phyloP scores from a whole-genome alignment of 768 basidiomycete species.

The Kondoa subrosea region DNA sequence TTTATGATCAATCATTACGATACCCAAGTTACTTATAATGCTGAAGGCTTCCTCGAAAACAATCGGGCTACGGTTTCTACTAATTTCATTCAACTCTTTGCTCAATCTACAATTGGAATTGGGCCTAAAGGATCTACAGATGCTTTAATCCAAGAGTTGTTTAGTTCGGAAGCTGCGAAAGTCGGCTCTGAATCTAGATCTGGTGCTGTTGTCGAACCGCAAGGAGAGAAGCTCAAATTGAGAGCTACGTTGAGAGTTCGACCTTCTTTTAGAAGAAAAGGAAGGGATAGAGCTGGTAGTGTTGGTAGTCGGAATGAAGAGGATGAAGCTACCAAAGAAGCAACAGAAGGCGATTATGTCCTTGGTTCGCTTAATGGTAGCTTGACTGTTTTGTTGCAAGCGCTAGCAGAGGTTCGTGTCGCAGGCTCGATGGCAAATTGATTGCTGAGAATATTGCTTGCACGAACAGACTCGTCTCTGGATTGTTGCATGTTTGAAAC shows the following conservation, averaged over 20 bases:
- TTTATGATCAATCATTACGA: slow-evolving; percentile 88
- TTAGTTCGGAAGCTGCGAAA: slow-evolving; percentile 70
- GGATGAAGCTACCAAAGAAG: slow-evolving; percentile 28
- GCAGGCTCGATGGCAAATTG: not conserved
- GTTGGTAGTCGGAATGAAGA: slow-evolving; percentile 31
- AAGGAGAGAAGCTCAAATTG: not conserved
- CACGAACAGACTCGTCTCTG: slow-evolving; percentile 49
- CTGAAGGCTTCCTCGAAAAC: slow-evolving; percentile 72
- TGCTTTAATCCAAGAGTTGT: slow-evolving; percentile 77
- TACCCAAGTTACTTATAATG: slow-evolving; percentile 76
- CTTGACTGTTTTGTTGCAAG: slow-evolving; percentile 70
- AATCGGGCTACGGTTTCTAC: slow-evolving; percentile 80
- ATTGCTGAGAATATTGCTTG: slow-evolving; percentile 10
- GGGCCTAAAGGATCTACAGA: slow-evolving; percentile 55
- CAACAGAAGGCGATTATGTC: slow-evolving; percentile 43
- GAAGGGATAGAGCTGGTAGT: slow-evolving; percentile 21
- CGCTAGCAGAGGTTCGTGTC: slow-evolving; percentile 49
- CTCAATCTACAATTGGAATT: slow-evolving; percentile 37
- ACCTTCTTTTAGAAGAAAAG: slow-evolving; percentile 23
- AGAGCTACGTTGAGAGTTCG: not conserved
- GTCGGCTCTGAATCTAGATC: too few species aligned
- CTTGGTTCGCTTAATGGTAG: slow-evolving; percentile 75
- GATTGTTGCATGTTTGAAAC: slow-evolving; percentile 83
- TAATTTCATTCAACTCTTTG: slow-evolving; percentile 75
- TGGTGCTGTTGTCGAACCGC: too few species aligned